phyloP scores from a whole-genome alignment of 2,329 filamentous ascomycete species.

The Colletotrichum euphorbiae region DNA sequence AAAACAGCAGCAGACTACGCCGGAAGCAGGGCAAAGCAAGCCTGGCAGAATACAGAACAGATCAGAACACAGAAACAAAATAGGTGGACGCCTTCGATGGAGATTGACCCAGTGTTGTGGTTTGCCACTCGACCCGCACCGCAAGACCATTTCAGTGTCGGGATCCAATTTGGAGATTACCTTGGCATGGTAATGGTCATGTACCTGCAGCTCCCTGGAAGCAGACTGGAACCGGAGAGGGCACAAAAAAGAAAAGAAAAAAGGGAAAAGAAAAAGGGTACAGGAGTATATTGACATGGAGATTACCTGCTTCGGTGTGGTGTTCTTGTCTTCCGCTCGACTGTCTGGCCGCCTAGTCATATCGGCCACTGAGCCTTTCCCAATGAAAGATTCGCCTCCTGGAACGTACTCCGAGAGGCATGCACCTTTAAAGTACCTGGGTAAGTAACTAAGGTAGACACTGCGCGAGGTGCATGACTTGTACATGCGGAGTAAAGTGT shows the following conservation, averaged over 20 bases:
- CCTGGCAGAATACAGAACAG: background rate
- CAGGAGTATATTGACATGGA: background rate
- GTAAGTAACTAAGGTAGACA: background rate
- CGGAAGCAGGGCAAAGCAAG: background rate
- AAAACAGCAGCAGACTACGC: background rate
- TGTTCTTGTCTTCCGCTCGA: constrained; percentile 1
- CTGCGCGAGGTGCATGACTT: constrained; percentile 9
- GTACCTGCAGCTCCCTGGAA: background rate
- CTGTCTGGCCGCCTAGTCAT: constrained; percentile 31
- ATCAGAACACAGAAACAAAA: background rate
- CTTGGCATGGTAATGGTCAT: background rate
- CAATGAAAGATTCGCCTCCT: constrained; percentile 18
- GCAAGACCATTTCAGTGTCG: constrained; percentile 9
- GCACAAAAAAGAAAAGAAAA: background rate
- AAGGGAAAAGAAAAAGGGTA: background rate
- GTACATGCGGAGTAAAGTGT: background rate
- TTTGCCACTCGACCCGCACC: constrained; percentile 35
- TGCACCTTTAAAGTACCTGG: background rate
- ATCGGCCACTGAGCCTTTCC: constrained; percentile 19
- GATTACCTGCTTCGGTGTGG: constrained; percentile 7
- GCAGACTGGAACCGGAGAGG: background rate
- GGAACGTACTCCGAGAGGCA: constrained; percentile 15
- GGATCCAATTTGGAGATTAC: constrained; percentile 4
- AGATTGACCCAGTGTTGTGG: constrained; percentile 16
- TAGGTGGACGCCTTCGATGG: constrained; percentile 17